Conservation (phyloP, 2,329 filamentous ascomycete genomes). For the Leptographium radiaticola region DNA sequence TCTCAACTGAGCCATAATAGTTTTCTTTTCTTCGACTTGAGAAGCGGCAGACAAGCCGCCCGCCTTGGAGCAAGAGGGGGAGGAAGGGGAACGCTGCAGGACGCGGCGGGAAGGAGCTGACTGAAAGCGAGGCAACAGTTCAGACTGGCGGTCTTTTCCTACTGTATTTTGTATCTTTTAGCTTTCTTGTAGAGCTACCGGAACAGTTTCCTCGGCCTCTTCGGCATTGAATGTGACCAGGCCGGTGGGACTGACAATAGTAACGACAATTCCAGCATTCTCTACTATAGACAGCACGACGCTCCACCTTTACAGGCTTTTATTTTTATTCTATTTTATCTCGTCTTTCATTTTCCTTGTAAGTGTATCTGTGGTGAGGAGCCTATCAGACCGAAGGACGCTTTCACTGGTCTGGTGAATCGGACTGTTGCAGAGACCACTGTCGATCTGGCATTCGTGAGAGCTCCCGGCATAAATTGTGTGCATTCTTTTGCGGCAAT, state of each 20-base stretch:
- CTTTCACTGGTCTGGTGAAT: no score
- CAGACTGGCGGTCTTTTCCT: neutral
- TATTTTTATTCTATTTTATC: no score
- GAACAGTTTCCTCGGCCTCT: neutral
- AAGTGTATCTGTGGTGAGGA: no score
- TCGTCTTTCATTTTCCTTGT: no score
- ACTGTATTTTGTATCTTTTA: neutral
- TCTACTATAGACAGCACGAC: no score
- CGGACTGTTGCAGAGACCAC: no score
- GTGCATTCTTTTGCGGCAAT: no score
- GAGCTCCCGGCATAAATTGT: no score
- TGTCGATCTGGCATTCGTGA: no score
- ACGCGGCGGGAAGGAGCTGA: neutral
- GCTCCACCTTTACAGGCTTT: no score
- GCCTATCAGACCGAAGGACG: no score
- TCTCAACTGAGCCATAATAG: slow-evolving; percentile 6
- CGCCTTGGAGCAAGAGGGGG: neutral
- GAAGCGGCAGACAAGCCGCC: neutral
- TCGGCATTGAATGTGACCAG: neutral
- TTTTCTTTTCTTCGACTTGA: neutral
- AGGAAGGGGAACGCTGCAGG: neutral
- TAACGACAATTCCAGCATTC: no score
- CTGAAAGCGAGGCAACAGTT: neutral
- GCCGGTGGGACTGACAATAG: neutral
- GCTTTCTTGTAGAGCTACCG: neutral